Conservation (phyloP, 2,329 filamentous ascomycete species). For the Tolypocladium album region DNA sequence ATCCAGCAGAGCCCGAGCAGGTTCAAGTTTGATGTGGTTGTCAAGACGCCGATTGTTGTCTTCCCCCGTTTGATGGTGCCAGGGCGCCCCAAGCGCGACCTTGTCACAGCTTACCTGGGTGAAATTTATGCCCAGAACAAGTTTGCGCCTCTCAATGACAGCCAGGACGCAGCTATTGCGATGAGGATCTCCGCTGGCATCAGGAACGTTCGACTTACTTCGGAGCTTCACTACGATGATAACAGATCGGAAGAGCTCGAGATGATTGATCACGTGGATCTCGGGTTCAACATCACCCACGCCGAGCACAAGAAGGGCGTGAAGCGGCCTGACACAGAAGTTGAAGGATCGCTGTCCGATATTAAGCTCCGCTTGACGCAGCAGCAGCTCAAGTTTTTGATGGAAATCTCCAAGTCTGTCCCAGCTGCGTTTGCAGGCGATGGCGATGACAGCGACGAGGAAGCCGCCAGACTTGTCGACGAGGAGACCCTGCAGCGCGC, state of each 20-base stretch:
- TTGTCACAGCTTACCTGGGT: slow-evolving; percentile 85
- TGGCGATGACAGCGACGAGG: slow-evolving; percentile 61
- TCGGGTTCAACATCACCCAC: slow-evolving; percentile 87
- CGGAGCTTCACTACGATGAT: slow-evolving; percentile 70
- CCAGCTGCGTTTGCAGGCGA: slow-evolving; percentile 67
- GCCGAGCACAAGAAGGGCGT: slow-evolving; percentile 70
- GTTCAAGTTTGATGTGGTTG: slow-evolving; percentile 85
- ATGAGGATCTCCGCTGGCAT: slow-evolving; percentile 90
- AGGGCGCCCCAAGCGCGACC: slow-evolving; percentile 62
- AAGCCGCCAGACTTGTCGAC: slow-evolving; percentile 66
- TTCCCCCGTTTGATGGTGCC: slow-evolving; percentile 73
- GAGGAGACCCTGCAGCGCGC: slow-evolving; percentile 38
- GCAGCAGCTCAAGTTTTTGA: slow-evolving; percentile 78
- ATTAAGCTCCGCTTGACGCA: slow-evolving; percentile 85
- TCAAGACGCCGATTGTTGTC: slow-evolving; percentile 92
- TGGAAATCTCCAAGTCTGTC: slow-evolving; percentile 80
- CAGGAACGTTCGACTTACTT: slow-evolving; percentile 82
- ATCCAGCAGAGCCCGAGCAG: slow-evolving; percentile 83
- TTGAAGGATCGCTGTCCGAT: slow-evolving; percentile 86
- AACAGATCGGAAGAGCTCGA: slow-evolving; percentile 75
- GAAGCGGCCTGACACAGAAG: slow-evolving; percentile 81
- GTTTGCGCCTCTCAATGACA: slow-evolving; percentile 76
- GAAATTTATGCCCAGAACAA: slow-evolving; percentile 96
- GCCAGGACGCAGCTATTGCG: slow-evolving; percentile 58
- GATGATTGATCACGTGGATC: slow-evolving; percentile 92